Conservation (phyloP, 23 red algal genomes). For the Gracilaria caudata region DNA sequence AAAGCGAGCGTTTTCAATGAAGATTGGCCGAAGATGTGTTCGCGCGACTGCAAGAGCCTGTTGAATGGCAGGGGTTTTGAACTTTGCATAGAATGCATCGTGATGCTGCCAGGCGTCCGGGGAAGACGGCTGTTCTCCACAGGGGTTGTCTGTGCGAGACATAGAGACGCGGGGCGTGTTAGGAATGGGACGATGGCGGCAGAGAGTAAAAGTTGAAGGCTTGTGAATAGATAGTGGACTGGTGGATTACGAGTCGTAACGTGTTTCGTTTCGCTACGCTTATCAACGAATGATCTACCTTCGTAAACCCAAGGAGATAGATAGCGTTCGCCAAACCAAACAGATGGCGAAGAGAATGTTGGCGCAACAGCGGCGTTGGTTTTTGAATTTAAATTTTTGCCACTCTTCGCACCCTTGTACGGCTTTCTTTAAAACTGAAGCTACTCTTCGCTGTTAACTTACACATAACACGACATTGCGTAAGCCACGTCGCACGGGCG, state of each 20-base stretch:
- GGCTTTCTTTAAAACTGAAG: slow-evolving; percentile 6
- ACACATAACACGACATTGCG: too few relatives aligned
- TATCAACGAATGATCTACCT: slow-evolving; percentile 5
- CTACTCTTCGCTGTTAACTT: too few relatives aligned
- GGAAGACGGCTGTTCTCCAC: background rate
- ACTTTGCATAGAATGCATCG: slow-evolving; percentile 20
- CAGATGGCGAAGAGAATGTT: background rate
- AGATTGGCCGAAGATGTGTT: slow-evolving; percentile 15
- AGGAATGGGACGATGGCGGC: background rate
- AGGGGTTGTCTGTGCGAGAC: slow-evolving; percentile 7
- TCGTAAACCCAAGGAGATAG: background rate
- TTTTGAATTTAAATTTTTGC: slow-evolving; percentile 13
- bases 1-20: slow-evolving; percentile 12
- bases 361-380: background rate
- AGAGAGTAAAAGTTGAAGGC: background rate
- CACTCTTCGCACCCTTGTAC: too few relatives aligned
- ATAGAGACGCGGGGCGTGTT: background rate
- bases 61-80: background rate
- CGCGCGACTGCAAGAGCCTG: background rate
- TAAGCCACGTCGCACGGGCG: too few relatives aligned
- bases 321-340: background rate
- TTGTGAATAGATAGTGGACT: background rate
- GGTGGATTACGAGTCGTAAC: background rate
- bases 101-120: slow-evolving; percentile 13
- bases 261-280: slow-evolving; percentile 1